phyloP scores from a whole-genome alignment of 148 eudicot species.

The Linanthus parryae region DNA sequence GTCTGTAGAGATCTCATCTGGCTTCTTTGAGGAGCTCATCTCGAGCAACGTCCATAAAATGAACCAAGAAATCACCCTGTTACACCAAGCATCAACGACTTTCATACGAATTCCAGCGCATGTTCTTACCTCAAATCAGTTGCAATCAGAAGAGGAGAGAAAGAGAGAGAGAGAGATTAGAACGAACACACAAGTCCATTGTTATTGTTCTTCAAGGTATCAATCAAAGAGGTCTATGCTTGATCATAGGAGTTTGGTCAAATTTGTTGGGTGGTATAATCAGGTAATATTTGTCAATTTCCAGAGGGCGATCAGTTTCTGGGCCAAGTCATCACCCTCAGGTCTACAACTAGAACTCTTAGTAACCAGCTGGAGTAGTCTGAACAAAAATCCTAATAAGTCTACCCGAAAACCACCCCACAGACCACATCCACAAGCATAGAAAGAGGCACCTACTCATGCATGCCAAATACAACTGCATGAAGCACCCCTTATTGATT shows the following conservation, averaged over 20 bases:
- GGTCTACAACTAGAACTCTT: too few relatives aligned
- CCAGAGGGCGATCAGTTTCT: neutral
- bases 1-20: constrained; percentile 78
- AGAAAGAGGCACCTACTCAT: too few relatives aligned
- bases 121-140: neutral
- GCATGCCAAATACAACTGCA: too few relatives aligned
- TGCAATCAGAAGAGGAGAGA: neutral
- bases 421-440: too few relatives aligned
- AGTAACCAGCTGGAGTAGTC: too few relatives aligned
- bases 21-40: constrained; percentile 75
- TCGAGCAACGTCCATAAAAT: constrained; percentile 91
- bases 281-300: neutral
- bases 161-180: too few relatives aligned
- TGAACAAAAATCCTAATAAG: too few relatives aligned
- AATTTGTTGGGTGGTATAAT: neutral
- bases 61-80: constrained; percentile 94
- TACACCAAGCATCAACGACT: constrained; percentile 9
- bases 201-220: neutral
- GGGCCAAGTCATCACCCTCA: neutral
- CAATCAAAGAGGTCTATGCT: neutral
- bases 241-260: neutral
- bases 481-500: too few relatives aligned
- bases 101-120: neutral
- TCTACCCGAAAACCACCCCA: neutral
- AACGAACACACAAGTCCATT: neutral